phyloP scores from a whole-genome alignment of 345 rosid species.

The Garcia nutans region DNA sequence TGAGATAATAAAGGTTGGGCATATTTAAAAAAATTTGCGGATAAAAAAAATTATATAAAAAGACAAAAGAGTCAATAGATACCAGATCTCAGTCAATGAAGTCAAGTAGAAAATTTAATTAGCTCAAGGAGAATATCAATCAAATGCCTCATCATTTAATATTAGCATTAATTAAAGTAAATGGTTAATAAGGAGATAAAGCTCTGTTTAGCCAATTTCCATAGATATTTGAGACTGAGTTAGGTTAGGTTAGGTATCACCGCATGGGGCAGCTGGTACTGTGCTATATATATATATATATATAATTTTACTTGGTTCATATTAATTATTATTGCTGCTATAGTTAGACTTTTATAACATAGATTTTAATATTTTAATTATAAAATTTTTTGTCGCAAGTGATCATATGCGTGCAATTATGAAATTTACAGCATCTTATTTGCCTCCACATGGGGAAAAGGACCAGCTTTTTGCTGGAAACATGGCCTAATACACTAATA shows the following conservation, averaged over 20 bases:
- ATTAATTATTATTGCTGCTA: too few species aligned
- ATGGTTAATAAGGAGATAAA: conserved; percentile 5
- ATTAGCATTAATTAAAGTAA: background rate
- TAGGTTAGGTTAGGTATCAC: conserved; percentile 26
- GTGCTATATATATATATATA: background rate
- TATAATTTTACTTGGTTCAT: too few species aligned
- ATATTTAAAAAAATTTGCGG: too few species aligned
- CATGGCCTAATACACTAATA: background rate
- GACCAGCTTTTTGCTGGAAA: background rate
- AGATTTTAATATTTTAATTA: too few species aligned
- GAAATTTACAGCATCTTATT: background rate
- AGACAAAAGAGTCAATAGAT: conserved; percentile 9
- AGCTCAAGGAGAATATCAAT: background rate
- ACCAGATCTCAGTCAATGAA: conserved; percentile 29
- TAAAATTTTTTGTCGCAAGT: background rate
- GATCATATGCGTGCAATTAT: background rate
- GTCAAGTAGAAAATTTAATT: background rate
- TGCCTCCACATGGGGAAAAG: background rate
- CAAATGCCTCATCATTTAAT: conserved; percentile 16
- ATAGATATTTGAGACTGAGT: conserved; percentile 8
- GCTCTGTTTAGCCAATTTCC: conserved; percentile 18
- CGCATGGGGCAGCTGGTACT: conserved; percentile 1
- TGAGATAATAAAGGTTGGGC: too few species aligned
- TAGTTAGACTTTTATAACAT: too few species aligned
- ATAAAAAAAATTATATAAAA: too few species aligned